phyloP scores from a whole-genome alignment of 2,329 filamentous ascomycete species.

The Pseudogymnoascus sp. region DNA sequence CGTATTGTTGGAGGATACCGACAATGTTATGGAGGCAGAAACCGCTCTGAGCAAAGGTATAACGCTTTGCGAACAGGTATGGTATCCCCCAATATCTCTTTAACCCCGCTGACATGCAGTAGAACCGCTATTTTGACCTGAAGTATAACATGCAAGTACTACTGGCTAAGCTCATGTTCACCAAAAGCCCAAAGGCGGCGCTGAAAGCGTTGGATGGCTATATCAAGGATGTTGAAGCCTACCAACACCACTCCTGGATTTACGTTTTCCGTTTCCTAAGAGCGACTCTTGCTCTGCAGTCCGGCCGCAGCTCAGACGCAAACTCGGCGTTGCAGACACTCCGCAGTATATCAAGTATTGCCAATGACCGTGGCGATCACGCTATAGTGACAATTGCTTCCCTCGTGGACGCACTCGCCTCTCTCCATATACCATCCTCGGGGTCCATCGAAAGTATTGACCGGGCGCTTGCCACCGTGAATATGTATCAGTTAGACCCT shows the following conservation, averaged over 20 bases:
- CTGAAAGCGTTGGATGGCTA: conserved; percentile 62
- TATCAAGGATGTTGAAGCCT: conserved; percentile 59
- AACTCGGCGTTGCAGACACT: conserved; percentile 59
- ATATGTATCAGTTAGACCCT: conserved; percentile 60
- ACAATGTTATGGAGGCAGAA: conserved; percentile 66
- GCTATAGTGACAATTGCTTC: conserved; percentile 58
- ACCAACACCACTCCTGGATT: conserved; percentile 62
- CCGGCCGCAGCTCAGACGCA: conserved; percentile 50
- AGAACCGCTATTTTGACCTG: conserved; percentile 54
- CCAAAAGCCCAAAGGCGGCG: conserved; percentile 62
- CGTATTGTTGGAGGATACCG: conserved; percentile 63
- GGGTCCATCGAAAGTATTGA: conserved; percentile 65
- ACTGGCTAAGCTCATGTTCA: conserved; percentile 60
- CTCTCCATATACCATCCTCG: conserved; percentile 54
- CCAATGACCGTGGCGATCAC: conserved; percentile 51
- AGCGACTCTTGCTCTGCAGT: conserved; percentile 58
- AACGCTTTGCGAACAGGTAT: conserved; percentile 56
- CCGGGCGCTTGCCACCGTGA: conserved; percentile 62
- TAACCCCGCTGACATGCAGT: conserved; percentile 11
- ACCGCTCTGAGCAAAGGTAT: conserved; percentile 64
- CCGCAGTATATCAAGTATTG: conserved; percentile 51
- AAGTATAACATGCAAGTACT: conserved; percentile 74
- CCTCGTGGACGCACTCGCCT: conserved; percentile 59
- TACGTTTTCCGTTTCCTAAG: conserved; percentile 71
- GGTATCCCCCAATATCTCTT: conserved; percentile 2